phyloP scores from a whole-genome alignment of 306 rosid species.

The Casuarina equisetifolia region DNA sequence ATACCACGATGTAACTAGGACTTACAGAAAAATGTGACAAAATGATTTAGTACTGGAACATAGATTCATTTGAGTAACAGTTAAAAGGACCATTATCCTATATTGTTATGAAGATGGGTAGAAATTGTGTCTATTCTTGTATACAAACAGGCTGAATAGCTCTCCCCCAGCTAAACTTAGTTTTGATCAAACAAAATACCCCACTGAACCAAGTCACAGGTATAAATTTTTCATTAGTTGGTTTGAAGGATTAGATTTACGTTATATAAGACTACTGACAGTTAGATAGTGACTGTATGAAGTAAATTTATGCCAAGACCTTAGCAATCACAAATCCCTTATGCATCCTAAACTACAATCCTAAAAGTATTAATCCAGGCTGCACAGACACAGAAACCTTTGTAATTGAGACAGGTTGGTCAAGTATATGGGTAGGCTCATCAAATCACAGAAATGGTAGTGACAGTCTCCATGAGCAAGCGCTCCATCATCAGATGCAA shows the following conservation, averaged over 20 bases:
- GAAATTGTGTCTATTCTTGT: background rate
- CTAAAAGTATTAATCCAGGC: background rate
- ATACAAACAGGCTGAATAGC: background rate
- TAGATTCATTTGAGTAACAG: background rate
- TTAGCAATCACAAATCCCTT: background rate
- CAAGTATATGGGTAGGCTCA: background rate
- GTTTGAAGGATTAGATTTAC: background rate
- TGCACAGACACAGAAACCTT: background rate
- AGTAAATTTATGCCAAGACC: background rate
- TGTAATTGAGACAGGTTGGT: background rate
- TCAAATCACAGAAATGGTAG: background rate
- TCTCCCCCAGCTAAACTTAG: background rate
- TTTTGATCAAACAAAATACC: background rate
- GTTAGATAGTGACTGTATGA: background rate
- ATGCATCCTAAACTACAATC: background rate
- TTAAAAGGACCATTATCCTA: background rate
- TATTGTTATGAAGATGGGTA: background rate
- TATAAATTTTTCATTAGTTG: background rate
- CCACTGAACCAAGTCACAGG: background rate
- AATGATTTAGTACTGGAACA: background rate
- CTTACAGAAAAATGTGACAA: background rate
- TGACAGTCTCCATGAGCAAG: background rate
- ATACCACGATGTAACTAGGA: slow-evolving; percentile 10
- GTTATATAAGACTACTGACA: background rate
- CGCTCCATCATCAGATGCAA: background rate